Evolutionary conservation across 768 basidiomycete genomes (phyloP).

Genomic region (Lepiota brunneoincarnata): DNA sequence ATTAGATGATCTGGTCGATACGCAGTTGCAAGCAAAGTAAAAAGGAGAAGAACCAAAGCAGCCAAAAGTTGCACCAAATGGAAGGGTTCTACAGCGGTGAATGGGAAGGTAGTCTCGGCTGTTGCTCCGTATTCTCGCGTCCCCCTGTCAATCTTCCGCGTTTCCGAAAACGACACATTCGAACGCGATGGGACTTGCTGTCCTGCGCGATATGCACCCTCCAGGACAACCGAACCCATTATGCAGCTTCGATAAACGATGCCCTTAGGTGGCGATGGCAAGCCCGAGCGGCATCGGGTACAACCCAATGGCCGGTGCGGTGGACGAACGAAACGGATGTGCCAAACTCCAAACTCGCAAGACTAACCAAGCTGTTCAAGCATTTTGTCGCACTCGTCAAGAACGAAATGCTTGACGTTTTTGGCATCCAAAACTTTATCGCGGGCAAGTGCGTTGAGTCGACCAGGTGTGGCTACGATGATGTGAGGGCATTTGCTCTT

Average conservation of each 20-base stretch:
- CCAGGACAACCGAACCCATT: slow-evolving; percentile 2
- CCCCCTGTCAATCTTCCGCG: slow-evolving; percentile 2
- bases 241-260: slow-evolving; percentile 13
- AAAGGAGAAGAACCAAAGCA: slow-evolving; percentile 44
- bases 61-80: slow-evolving; percentile 21
- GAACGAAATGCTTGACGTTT: slow-evolving; percentile 97
- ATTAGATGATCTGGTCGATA: slow-evolving; percentile 62
- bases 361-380: slow-evolving; percentile 99
- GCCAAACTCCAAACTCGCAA: slow-evolving; percentile 63
- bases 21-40: slow-evolving; percentile 47
- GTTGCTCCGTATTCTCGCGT: background rate
- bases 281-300: slow-evolving; percentile 23
- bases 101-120: slow-evolving; percentile 13
- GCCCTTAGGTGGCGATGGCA: background rate
- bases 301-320: slow-evolving; percentile 40
- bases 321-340: slow-evolving; percentile 49
- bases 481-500: slow-evolving; percentile 98
- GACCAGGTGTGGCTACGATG: slow-evolving; percentile 96
- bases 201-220: background rate
- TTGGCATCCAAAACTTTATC: slow-evolving; percentile 95
- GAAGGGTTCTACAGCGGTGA: background rate
- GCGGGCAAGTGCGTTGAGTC: slow-evolving; percentile 90
- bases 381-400: slow-evolving; percentile 99
- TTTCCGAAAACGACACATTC: background rate
- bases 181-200: background rate